phyloP scores from a whole-genome alignment of 2,329 filamentous ascomycete species.

The Thelonectria rubi region DNA sequence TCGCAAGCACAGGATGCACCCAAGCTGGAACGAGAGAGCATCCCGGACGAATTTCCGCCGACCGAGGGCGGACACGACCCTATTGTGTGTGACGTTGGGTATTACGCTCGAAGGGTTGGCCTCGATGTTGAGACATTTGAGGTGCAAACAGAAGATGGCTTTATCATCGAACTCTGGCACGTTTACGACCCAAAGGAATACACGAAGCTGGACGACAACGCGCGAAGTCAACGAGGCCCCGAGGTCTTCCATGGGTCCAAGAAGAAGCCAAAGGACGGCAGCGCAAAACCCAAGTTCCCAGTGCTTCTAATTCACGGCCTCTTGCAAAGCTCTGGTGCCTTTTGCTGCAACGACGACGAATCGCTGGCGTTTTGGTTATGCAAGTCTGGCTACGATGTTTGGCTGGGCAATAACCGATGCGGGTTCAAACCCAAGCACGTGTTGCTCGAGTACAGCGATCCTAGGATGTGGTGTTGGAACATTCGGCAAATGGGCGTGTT shows the following conservation, averaged over 20 bases:
- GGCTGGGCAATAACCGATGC: conserved; percentile 93
- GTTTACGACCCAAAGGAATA: conserved; percentile 85
- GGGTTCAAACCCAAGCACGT: conserved; percentile 83
- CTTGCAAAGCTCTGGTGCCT: conserved; percentile 87
- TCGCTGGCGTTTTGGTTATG: conserved; percentile 91
- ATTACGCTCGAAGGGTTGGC: conserved; percentile 89
- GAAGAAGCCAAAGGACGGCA: conserved; percentile 49
- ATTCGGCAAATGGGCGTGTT: conserved; percentile 93
- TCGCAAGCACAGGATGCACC: conserved; percentile 49
- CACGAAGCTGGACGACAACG: conserved; percentile 59
- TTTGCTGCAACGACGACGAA: conserved; percentile 89
- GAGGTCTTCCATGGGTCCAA: conserved; percentile 64
- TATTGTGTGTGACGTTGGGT: conserved; percentile 79
- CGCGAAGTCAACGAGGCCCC: conserved; percentile 63
- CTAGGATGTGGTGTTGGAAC: conserved; percentile 97
- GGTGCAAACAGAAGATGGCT: conserved; percentile 93
- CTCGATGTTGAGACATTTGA: conserved; percentile 84
- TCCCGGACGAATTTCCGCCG: conserved; percentile 69
- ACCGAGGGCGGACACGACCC: conserved; percentile 84
- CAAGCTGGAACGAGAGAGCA: conserved; percentile 55
- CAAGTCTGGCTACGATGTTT: conserved; percentile 93
- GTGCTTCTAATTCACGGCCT: conserved; percentile 89
- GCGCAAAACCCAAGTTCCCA: conserved; percentile 72
- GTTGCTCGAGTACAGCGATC: conserved; percentile 75
- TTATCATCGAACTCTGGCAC: conserved; percentile 89